Percentiles rank a stretch among this genome's conserved stretches.
Conservation (phyloP, 148 eudicot genomes). For the Arctostaphylos glauca region DNA sequence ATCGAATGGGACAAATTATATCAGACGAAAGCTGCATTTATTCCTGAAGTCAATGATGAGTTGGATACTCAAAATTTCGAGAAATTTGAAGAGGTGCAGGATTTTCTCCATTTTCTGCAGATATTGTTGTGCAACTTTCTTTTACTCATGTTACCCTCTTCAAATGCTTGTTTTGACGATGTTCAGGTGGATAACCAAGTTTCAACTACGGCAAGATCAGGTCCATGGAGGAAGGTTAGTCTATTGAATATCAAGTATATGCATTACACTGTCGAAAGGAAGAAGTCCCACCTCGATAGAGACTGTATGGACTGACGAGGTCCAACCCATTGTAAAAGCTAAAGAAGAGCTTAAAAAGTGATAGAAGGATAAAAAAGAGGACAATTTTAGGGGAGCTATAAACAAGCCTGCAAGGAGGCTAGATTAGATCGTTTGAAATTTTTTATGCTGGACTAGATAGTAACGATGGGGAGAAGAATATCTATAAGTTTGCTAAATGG, state of each 20-base stretch:
- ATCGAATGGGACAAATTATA: slow-evolving; percentile 79
- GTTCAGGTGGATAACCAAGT: slow-evolving; percentile 69
- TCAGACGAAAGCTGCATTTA: slow-evolving; percentile 92
- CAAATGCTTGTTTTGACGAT: slow-evolving; percentile 16
- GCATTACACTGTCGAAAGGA: no score
- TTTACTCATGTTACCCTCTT: slow-evolving; percentile 4
- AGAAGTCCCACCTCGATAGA: no score
- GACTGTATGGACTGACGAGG: no score
- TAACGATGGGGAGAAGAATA: no score
- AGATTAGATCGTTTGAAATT: no score
- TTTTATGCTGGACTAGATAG: no score
- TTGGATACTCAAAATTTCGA: slow-evolving; percentile 97
- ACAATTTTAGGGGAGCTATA: no score
- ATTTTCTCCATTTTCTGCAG: slow-evolving; percentile 8
- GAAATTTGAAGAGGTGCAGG: slow-evolving; percentile 87
- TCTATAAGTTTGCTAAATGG: no score
- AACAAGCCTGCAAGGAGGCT: no score
- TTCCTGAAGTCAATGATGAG: slow-evolving; percentile 98
- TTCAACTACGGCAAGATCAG: slow-evolving; percentile 58
- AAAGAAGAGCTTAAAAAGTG: no score
- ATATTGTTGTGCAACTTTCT: slow-evolving; percentile 8
- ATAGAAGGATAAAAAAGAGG: no score
- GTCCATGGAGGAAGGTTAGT: slow-evolving; percentile 99
- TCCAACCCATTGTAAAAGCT: no score
- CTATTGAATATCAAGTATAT: not conserved